Conservation (phyloP, 805 yeast species). For the Kodamaea fukazawae region DNA sequence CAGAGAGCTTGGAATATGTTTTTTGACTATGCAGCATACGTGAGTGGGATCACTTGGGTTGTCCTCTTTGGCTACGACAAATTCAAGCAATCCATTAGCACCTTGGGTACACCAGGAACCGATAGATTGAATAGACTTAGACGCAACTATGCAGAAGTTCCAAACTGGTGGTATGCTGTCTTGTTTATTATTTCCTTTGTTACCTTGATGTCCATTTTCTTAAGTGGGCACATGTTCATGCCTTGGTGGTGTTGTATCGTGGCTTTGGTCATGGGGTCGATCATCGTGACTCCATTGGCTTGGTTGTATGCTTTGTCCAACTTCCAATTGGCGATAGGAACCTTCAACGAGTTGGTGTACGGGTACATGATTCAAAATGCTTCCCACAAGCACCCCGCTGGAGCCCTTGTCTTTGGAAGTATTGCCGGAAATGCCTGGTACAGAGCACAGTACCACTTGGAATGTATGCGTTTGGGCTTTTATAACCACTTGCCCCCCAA, state of each 20-base stretch:
- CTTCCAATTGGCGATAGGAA: constrained; percentile 52
- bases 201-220: constrained; percentile 31
- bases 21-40: constrained; percentile 52
- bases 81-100: constrained; percentile 17
- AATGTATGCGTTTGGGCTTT: constrained; percentile 47
- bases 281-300: constrained; percentile 48
- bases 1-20: constrained; percentile 51
- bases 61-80: constrained; percentile 33
- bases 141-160: constrained; percentile 41
- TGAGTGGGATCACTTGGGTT: constrained; percentile 49
- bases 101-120: constrained; percentile 20
- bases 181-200: constrained; percentile 37
- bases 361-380: constrained; percentile 43
- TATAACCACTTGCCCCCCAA: constrained; percentile 54
- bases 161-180: constrained; percentile 39
- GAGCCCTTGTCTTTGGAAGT: constrained; percentile 49
- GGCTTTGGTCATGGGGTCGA: constrained; percentile 42
- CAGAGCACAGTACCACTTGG: constrained; percentile 42
- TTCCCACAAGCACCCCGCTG: constrained; percentile 41
- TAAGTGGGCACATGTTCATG: constrained; percentile 34
- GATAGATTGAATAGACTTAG: constrained; percentile 46
- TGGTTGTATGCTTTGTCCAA: constrained; percentile 51
- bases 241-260: constrained; percentile 45
- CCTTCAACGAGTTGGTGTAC: constrained; percentile 48
- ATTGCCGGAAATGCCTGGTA: constrained; percentile 50